Evolutionary conservation across 2,329 filamentous ascomycete genomes (phyloP).

Genomic region (Amauroascus niger): DNA sequence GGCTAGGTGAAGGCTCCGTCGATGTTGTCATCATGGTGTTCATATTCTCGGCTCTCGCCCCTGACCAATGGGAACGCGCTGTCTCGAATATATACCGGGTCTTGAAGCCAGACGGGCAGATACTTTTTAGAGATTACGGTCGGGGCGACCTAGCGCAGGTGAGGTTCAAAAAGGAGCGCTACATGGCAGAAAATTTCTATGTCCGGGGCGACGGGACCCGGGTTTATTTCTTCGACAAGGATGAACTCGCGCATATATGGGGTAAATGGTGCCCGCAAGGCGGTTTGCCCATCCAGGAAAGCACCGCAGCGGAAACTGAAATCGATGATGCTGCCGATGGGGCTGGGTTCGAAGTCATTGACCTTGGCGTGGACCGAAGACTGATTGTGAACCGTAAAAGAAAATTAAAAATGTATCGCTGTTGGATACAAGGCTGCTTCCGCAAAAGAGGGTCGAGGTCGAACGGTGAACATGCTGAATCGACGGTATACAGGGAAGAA

Average conservation of each 20-base stretch:
- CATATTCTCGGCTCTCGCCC: slow-evolving; percentile 87
- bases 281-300: slow-evolving; percentile 23
- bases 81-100: slow-evolving; percentile 71
- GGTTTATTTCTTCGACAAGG: slow-evolving; percentile 92
- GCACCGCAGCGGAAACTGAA: slow-evolving; percentile 13
- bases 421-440: slow-evolving; percentile 53
- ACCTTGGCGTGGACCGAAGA: slow-evolving; percentile 75
- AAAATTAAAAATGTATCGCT: slow-evolving; percentile 95
- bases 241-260: slow-evolving; percentile 76
- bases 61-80: slow-evolving; percentile 71
- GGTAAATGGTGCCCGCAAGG: slow-evolving; percentile 39
- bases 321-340: slow-evolving; percentile 14
- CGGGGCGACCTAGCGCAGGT: slow-evolving; percentile 93
- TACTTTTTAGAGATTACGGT: slow-evolving; percentile 94
- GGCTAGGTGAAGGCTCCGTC: slow-evolving; percentile 65
- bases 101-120: slow-evolving; percentile 83
- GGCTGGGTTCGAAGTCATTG: slow-evolving; percentile 56
- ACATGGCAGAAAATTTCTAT: slow-evolving; percentile 95
- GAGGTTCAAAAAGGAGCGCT: slow-evolving; percentile 89
- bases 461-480: not conserved
- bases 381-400: slow-evolving; percentile 85
- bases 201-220: slow-evolving; percentile 88
- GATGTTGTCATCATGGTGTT: slow-evolving; percentile 94
- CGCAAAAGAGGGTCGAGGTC: slow-evolving; percentile 14
- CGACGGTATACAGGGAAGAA: not conserved